These are phyloP conservation scores for Rhodotorula sp. DNA, from an alignment of 1,284 basidiomycete species.

Conservation along the genomic window DNA sequence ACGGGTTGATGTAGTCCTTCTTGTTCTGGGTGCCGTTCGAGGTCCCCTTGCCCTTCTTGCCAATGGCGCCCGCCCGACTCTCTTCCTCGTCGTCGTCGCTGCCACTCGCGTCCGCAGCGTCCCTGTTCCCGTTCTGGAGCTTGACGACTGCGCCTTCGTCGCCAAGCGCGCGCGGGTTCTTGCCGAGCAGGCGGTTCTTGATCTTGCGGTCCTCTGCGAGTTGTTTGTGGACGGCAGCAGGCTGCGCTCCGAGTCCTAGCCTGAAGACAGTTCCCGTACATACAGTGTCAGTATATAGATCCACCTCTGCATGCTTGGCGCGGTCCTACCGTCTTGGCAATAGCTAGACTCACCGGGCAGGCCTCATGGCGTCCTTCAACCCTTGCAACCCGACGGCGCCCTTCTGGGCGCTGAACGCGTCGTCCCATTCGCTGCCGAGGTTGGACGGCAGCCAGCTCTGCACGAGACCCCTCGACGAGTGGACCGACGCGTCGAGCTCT, in stretches of 20 bases:
- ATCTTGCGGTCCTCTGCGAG: conserved; percentile 34
- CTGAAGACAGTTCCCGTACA: not conserved
- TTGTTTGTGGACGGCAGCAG: conserved; percentile 18
- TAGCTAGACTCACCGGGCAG: conserved; percentile 11
- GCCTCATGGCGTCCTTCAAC: conserved; percentile 21
- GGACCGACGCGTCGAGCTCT: conserved; percentile 20
- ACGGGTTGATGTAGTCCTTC: conserved; percentile 10
- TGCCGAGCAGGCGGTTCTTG: conserved; percentile 17
- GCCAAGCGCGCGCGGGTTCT: conserved; percentile 1
- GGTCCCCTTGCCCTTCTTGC: conserved; percentile 24
- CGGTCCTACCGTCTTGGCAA: not conserved
- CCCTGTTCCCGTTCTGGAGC: not conserved
- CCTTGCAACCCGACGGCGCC: conserved; percentile 3
- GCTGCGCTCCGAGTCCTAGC: conserved; percentile 27
- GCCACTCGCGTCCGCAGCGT: not conserved
- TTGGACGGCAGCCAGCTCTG: conserved; percentile 13
- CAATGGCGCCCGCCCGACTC: conserved; percentile 17
- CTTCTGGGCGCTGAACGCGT: not conserved
- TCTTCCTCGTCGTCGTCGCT: conserved; percentile 26
- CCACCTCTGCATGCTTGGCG: not conserved
- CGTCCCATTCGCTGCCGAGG: conserved; percentile 6
- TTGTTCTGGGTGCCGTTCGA: not conserved
- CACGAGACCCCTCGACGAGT: conserved; percentile 5
- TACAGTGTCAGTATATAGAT: not conserved
- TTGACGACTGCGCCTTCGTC: conserved; percentile 10